Conservation (phyloP, 2,329 filamentous ascomycete species). For the Botrytis fabae region DNA sequence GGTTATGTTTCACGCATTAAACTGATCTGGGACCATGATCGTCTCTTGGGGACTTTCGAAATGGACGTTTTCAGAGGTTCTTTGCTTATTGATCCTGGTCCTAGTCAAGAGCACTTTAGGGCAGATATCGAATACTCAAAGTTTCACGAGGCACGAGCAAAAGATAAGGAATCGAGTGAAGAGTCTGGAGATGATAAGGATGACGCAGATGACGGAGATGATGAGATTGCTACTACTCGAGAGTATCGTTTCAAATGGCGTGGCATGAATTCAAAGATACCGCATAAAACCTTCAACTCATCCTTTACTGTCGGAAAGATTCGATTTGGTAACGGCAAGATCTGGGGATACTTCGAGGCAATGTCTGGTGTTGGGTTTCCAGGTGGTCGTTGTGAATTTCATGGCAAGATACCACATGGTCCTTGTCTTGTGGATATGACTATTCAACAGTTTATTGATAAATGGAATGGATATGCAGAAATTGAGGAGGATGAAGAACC, state of each 20-base stretch:
- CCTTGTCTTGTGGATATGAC: constrained; percentile 14
- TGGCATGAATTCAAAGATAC: neutral
- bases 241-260: constrained; percentile 17
- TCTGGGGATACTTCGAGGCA: constrained; percentile 10
- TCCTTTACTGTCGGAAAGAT: constrained; percentile 2
- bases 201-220: neutral
- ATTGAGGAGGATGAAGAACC: constrained; percentile 15
- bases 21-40: constrained; percentile 18
- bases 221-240: constrained; percentile 9
- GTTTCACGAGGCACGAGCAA: constrained; percentile 9
- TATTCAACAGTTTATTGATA: constrained; percentile 11
- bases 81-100: constrained; percentile 11
- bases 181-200: neutral
- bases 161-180: constrained; percentile 8
- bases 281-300: neutral
- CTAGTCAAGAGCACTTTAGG: constrained; percentile 4
- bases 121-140: constrained; percentile 18
- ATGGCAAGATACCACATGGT: constrained; percentile 14
- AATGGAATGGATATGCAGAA: constrained; percentile 15
- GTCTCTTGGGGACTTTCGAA: constrained; percentile 7
- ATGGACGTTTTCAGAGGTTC: constrained; percentile 1
- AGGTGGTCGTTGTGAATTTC: constrained; percentile 9
- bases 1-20: constrained; percentile 7
- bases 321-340: constrained; percentile 15
- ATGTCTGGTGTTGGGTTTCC: constrained; percentile 5